Base-by-base conservation (phyloP, 129 eudicot genomes). In the Logfia minima region DNA sequence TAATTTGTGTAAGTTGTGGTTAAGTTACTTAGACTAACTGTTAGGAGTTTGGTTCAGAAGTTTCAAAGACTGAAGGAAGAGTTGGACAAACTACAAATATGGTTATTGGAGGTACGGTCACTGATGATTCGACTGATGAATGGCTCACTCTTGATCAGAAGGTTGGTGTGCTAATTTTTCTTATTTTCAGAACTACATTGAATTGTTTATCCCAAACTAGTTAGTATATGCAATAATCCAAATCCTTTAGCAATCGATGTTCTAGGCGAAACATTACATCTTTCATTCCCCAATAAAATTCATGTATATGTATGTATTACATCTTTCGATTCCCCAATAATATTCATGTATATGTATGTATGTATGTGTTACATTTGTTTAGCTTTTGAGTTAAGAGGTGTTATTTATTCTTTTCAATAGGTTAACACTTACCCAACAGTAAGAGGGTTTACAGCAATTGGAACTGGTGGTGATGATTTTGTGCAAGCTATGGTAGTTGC, bases 401-500 rank as follows among this genome's bases (percentile, higher is more conserved):
- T 75, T 35, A 70, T 68, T 11, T 17, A 17, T 68, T 56, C 59
- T 31, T 66, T 51, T 43, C 1, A 35, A 58, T 76, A 93, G 98
- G 97, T 93, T 69, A 90, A 93, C 74, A 80, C 89, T 0, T 93
- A 93, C 82, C 98, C 98, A 60, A 94, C 93, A 6, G 96, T 83
- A 52, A 87, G 98, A 89, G 97, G 93, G 56, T 94, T 94, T 80
- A 94, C 98, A 5, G 98, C 98, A 35, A 94, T 94, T 79, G 98
- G 98, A 61, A 90, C 96, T 3, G 97, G 98, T 56, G 97, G 98
- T 48, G 96, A 91, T 75, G 98, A 94, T 83, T 94, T 94, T 80
- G 98, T 94, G 80, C 96, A 91, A 58, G 90, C 98, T 65, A 94
- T 94, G 98, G 89, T 94, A 67, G 81, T 87, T 77, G 98, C 98